A percentile compares a stretch with the other conserved stretches of the same genome.
These are phyloP conservation scores for Septoria linicola DNA, from an alignment of 2,329 filamentous ascomycete species.

Conservation along the genomic window DNA sequence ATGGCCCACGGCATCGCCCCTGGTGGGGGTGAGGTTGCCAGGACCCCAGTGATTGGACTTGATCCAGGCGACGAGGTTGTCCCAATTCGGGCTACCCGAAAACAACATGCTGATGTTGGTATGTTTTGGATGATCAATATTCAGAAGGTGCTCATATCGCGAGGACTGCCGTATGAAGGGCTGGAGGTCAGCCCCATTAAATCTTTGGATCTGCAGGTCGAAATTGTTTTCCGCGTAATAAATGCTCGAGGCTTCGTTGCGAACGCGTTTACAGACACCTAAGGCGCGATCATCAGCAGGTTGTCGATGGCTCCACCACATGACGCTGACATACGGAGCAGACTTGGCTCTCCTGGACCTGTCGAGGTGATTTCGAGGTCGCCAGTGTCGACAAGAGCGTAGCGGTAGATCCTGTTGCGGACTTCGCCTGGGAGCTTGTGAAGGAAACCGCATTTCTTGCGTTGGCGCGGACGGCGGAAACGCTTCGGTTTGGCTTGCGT, in stretches of 20 bases:
- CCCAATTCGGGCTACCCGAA: constrained; percentile 9
- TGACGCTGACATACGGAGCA: neutral
- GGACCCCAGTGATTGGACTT: neutral
- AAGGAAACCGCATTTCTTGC: constrained; percentile 13
- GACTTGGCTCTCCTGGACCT: constrained; percentile 16
- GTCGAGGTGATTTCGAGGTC: constrained; percentile 4
- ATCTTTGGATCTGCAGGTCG: constrained; percentile 3
- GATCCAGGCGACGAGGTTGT: constrained; percentile 15
- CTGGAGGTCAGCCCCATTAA: constrained; percentile 5
- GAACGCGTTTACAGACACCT: constrained; percentile 17
- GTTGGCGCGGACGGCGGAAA: constrained; percentile 16
- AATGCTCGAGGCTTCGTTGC: constrained; percentile 5
- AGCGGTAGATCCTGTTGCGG: constrained; percentile 17
- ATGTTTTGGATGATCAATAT: neutral
- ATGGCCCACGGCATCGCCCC: neutral
- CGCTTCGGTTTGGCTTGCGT: constrained; percentile 10
- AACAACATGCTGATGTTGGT: constrained; percentile 7
- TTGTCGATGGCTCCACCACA: neutral
- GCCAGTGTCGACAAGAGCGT: neutral
- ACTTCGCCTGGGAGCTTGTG: constrained; percentile 16
- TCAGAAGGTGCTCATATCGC: neutral
- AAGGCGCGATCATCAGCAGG: neutral
- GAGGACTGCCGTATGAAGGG: constrained; percentile 13
- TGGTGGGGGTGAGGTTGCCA: neutral
- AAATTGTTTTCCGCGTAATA: constrained; percentile 19